Conservation (phyloP, 1,284 basidiomycete species). For the Microbotryomycetes sp. region DNA sequence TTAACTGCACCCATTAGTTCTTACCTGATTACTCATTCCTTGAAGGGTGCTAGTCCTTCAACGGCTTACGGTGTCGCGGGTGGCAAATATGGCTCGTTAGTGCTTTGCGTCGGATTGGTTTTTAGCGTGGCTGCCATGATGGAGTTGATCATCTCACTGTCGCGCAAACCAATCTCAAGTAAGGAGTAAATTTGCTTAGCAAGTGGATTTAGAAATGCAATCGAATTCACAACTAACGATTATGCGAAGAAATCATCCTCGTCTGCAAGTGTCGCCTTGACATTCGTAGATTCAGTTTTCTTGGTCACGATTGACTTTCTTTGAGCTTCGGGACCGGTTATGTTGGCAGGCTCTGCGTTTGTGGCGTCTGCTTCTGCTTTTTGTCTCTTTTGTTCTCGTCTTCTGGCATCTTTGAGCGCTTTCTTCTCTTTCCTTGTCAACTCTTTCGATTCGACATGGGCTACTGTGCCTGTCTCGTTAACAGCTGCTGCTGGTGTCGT, state of each 20-base stretch:
- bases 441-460: background rate
- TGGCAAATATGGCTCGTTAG: slow-evolving; percentile 14
- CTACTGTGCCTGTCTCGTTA: no score
- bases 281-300: background rate
- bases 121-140: slow-evolving; percentile 8
- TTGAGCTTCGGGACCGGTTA: no score
- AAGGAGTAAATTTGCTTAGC: background rate
- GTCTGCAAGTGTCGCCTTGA: background rate
- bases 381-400: background rate
- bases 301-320: background rate
- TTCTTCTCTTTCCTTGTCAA: background rate
- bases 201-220: no score
- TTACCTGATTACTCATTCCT: slow-evolving; percentile 31
- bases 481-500: background rate
- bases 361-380: background rate
- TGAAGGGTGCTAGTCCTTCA: background rate
- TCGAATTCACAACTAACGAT: no score
- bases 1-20: slow-evolving; percentile 48
- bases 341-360: no score
- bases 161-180: background rate
- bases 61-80: slow-evolving; percentile 13
- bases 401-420: background rate
- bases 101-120: slow-evolving; percentile 9
- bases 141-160: slow-evolving; percentile 4
- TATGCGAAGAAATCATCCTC: slow-evolving; percentile 3